A percentile compares a stretch with the other conserved stretches of the same genome.
Conservation (phyloP, 2,329 filamentous ascomycete species). For the Hypoxylon sp. region DNA sequence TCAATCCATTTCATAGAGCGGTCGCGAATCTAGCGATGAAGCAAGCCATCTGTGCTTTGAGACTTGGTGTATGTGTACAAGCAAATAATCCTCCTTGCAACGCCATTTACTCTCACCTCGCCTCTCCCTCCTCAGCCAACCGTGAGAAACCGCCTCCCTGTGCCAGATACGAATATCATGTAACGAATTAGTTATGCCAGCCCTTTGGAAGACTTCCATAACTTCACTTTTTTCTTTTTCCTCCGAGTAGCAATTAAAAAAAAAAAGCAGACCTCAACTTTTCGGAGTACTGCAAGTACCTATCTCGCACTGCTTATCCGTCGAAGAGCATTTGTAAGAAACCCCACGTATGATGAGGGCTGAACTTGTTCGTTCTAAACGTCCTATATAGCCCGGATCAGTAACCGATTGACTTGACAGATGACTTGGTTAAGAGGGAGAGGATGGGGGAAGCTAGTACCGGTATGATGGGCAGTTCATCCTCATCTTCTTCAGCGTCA, state of each 20-base stretch:
- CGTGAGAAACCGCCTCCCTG: constrained; percentile 6
- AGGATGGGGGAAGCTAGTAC: constrained; percentile 29
- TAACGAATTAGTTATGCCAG: not conserved
- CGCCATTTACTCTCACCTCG: constrained; percentile 26
- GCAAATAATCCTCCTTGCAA: constrained; percentile 21
- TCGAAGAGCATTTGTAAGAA: constrained; percentile 39
- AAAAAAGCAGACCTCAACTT: constrained; percentile 1
- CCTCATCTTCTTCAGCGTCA: constrained; percentile 26
- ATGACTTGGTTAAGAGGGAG: not conserved
- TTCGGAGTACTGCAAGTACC: constrained; percentile 14
- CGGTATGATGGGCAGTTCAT: constrained; percentile 29
- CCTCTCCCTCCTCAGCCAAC: too few relatives aligned
- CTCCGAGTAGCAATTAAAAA: not conserved
- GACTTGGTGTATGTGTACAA: constrained; percentile 12
- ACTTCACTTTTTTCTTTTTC: not conserved
- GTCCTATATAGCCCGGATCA: constrained; percentile 45
- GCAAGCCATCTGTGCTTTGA: constrained; percentile 7
- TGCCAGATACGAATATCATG: not conserved
- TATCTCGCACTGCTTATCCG: constrained; percentile 39
- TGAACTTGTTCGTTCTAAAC: constrained; percentile 40
- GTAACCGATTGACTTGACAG: constrained; percentile 21
- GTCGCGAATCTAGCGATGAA: not conserved
- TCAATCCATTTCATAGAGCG: not conserved
- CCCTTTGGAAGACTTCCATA: constrained; percentile 10
- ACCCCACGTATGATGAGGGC: constrained; percentile 33